Conservation (phyloP, 495 filamentous ascomycete species). For the Podospora conica region DNA sequence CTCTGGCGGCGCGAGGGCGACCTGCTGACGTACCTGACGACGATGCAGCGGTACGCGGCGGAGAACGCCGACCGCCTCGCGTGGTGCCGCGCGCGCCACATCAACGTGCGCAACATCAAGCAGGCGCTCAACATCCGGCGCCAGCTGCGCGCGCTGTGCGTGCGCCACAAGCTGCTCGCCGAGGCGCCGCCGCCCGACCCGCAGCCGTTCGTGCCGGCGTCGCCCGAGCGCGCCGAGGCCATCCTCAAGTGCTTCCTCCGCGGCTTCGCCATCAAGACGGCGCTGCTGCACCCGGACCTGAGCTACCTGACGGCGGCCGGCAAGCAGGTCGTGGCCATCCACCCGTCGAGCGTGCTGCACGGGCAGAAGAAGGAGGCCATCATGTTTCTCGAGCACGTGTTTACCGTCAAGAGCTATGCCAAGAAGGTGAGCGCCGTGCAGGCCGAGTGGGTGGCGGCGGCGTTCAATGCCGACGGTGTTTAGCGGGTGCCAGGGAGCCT, state of each 20-base stretch:
- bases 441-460: constrained; percentile 78
- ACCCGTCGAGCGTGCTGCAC: constrained; percentile 80
- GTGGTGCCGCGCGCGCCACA: constrained; percentile 73
- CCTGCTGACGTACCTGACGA: constrained; percentile 76
- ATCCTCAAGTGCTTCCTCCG: constrained; percentile 76
- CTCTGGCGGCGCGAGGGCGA: constrained; percentile 81
- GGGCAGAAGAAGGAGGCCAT: constrained; percentile 89
- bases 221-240: constrained; percentile 46
- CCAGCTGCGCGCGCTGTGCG: constrained; percentile 67
- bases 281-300: constrained; percentile 72
- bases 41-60: constrained; percentile 72
- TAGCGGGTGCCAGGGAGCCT: too few species aligned
- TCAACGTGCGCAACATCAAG: constrained; percentile 78
- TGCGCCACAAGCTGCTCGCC: constrained; percentile 41
- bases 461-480: constrained; percentile 37
- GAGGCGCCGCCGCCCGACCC: constrained; percentile 38
- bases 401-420: constrained; percentile 85
- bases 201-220: constrained; percentile 41
- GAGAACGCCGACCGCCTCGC: constrained; percentile 66
- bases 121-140: constrained; percentile 70
- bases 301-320: constrained; percentile 80
- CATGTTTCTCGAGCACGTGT: constrained; percentile 94
- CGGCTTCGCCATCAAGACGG: constrained; percentile 79
- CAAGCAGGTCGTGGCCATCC: constrained; percentile 80
- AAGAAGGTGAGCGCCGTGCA: constrained; percentile 82